These are phyloP conservation scores for Leishmania mexicana DNA, from an alignment of 208 protist genomes.

Conservation along the genomic window DNA sequence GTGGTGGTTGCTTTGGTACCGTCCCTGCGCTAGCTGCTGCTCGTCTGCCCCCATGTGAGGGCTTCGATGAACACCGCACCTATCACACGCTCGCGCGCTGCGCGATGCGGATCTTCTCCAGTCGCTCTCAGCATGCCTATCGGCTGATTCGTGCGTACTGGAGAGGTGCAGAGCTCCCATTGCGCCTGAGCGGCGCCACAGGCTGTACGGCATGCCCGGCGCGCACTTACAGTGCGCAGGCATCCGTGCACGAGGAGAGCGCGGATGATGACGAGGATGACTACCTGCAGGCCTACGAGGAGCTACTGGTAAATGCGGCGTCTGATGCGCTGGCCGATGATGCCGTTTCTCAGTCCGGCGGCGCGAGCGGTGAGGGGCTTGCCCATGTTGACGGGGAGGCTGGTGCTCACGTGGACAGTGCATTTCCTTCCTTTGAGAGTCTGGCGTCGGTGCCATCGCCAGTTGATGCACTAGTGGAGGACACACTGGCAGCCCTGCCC, in stretches of 20 bases:
- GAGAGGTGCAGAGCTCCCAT: neutral
- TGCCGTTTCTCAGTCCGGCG: neutral
- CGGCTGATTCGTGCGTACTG: neutral
- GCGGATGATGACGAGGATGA: slow-evolving; percentile 22
- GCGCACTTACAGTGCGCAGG: slow-evolving; percentile 1
- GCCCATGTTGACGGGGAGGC: neutral
- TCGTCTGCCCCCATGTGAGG: neutral
- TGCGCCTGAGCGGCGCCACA: neutral
- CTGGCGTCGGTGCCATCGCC: neutral
- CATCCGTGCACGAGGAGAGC: neutral
- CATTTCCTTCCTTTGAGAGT: neutral
- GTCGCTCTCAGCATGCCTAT: neutral
- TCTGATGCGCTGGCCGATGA: neutral
- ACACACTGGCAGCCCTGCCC: slow-evolving; percentile 52
- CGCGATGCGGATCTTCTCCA: neutral
- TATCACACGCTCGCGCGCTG: neutral
- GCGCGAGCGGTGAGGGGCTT: neutral
- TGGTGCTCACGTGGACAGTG: neutral
- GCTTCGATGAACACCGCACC: neutral
- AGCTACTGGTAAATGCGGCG: slow-evolving; percentile 44
- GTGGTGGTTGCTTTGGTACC: neutral
- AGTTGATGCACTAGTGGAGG: slow-evolving; percentile 28
- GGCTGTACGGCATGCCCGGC: neutral
- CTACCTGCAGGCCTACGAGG: slow-evolving; percentile 74
- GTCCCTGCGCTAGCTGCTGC: neutral